These are phyloP conservation scores for Aquanectria penicillioides DNA, from an alignment of 2,329 filamentous ascomycete species.

Conservation along the genomic window DNA sequence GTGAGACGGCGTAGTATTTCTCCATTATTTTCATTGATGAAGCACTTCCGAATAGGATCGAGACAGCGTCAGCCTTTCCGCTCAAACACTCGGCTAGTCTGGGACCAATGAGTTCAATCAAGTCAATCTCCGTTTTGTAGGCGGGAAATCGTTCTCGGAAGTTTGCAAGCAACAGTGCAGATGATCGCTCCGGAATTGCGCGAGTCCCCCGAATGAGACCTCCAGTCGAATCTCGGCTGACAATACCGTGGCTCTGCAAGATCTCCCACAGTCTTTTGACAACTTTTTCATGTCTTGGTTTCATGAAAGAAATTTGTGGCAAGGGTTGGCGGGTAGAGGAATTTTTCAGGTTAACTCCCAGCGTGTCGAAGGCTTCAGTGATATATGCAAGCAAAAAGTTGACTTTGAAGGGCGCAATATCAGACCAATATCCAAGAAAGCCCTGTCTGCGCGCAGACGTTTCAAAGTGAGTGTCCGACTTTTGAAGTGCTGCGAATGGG, in stretches of 20 bases:
- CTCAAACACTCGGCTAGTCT: not conserved
- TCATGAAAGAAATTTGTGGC: not conserved
- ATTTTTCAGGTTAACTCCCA: not conserved
- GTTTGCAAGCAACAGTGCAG: not conserved
- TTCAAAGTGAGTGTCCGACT: not conserved
- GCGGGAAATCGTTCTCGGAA: not conserved
- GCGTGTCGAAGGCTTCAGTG: not conserved
- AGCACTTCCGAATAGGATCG: not conserved
- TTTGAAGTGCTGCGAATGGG: not conserved
- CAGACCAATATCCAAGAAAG: not conserved
- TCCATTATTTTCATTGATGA: not conserved
- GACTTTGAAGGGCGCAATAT: not conserved
- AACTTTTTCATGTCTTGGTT: not conserved
- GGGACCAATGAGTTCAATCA: not conserved
- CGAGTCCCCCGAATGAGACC: not conserved
- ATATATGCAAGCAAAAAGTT: not conserved
- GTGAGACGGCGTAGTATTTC: not conserved
- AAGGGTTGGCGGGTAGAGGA: not conserved
- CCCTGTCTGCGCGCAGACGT: not conserved
- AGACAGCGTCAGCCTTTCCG: not conserved
- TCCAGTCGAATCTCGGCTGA: not conserved
- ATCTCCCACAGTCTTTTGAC: not conserved
- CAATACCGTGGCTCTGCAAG: not conserved
- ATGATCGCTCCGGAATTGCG: not conserved
- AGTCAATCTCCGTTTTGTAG: not conserved